Evolutionary conservation across 768 basidiomycete genomes (phyloP).

Genomic region (Chiua virens): DNA sequence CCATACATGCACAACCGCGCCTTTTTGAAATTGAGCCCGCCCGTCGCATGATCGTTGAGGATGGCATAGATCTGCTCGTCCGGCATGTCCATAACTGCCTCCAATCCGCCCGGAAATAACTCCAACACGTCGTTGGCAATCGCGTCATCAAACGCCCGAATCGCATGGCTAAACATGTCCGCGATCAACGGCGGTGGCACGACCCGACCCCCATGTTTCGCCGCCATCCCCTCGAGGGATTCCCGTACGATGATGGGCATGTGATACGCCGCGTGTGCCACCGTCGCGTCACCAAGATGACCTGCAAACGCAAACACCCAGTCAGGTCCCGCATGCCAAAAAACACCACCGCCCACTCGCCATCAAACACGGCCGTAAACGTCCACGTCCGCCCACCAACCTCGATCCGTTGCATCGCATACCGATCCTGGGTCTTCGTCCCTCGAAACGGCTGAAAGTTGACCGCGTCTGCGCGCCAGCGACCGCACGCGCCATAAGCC

Average conservation of each 20-base stretch:
- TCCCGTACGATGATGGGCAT: conserved; percentile 66
- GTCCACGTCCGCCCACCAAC: conserved; percentile 58
- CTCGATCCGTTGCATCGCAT: conserved; percentile 56
- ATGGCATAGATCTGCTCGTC: conserved; percentile 56
- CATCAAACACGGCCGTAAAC: conserved; percentile 72
- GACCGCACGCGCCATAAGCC: conserved; percentile 36
- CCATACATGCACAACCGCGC: conserved; percentile 77
- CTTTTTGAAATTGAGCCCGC: conserved; percentile 61
- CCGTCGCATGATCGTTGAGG: conserved; percentile 62
- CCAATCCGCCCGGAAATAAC: conserved; percentile 56
- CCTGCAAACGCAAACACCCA: conserved; percentile 36
- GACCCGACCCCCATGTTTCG: conserved; percentile 37
- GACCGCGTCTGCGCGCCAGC: conserved; percentile 53
- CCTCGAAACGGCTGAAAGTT: conserved; percentile 66
- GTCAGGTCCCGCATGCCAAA: not conserved
- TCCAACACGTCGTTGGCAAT: conserved; percentile 66
- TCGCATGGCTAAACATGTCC: conserved; percentile 55
- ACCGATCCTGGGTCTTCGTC: conserved; percentile 61
- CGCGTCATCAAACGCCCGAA: conserved; percentile 62
- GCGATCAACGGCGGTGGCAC: conserved; percentile 52
- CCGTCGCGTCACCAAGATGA: conserved; percentile 68
- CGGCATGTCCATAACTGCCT: conserved; percentile 49
- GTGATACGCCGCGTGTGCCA: conserved; percentile 66
- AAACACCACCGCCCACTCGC: conserved; percentile 34
- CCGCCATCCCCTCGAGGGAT: conserved; percentile 46